A percentile compares a stretch with the other conserved stretches of the same genome.
Conservation (phyloP, 495 filamentous ascomycete genomes). For the Melanomma pulvis-pyrius region DNA sequence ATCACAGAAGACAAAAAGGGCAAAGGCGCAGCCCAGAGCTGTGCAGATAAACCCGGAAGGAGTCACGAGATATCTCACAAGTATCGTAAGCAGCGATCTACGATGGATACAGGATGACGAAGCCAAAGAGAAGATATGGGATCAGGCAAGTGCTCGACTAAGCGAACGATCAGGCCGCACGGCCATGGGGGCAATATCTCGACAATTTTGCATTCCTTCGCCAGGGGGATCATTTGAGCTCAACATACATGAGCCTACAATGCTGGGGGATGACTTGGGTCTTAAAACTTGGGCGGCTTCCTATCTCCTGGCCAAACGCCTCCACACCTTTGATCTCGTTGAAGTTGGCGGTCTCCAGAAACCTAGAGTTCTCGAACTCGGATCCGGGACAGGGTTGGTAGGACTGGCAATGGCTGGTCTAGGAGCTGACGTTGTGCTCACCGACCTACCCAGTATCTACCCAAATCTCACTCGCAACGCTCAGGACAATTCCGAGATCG, state of each 20-base stretch:
- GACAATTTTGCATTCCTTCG: slow-evolving; percentile 69
- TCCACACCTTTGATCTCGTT: slow-evolving; percentile 52
- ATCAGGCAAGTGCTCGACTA: slow-evolving; percentile 73
- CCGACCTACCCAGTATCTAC: slow-evolving; percentile 71
- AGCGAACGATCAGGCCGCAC: slow-evolving; percentile 81
- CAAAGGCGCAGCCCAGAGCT: neutral
- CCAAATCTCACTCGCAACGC: slow-evolving; percentile 67
- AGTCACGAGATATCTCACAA: slow-evolving; percentile 64
- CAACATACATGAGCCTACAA: slow-evolving; percentile 78
- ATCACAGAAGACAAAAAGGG: neutral
- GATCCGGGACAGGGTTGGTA: slow-evolving; percentile 66
- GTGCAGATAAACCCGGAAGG: slow-evolving; percentile 43
- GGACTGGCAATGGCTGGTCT: slow-evolving; percentile 55
- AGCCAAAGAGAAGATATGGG: slow-evolving; percentile 74
- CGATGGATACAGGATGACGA: slow-evolving; percentile 75
- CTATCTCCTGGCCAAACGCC: slow-evolving; percentile 78
- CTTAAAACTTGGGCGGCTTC: slow-evolving; percentile 92
- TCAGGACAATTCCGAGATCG: slow-evolving; percentile 51
- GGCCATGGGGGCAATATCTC: slow-evolving; percentile 78
- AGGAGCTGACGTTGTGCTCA: slow-evolving; percentile 54
- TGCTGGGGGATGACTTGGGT: slow-evolving; percentile 85
- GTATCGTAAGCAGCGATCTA: slow-evolving; percentile 73
- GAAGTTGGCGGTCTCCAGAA: slow-evolving; percentile 23
- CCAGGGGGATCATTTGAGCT: slow-evolving; percentile 55
- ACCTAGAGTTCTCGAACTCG: slow-evolving; percentile 59